Evolutionary conservation across 2,329 filamentous ascomycete genomes (phyloP).

Genomic region (Anisogramma anomala): DNA sequence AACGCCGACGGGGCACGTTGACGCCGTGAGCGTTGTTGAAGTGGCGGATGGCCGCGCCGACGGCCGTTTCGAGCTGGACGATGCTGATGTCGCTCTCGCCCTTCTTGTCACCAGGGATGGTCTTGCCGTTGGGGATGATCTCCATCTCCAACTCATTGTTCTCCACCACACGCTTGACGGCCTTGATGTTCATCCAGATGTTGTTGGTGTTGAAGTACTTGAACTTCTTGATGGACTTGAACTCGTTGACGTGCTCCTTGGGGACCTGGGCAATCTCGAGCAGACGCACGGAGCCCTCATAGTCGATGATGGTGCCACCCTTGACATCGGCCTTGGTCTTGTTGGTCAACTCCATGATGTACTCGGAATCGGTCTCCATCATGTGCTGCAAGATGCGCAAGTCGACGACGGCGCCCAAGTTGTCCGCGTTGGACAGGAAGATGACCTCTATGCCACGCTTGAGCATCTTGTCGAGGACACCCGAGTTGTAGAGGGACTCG

Average conservation of each 20-base stretch:
- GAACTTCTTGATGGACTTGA: constrained; percentile 99
- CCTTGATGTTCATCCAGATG: constrained; percentile 98
- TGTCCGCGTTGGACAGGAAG: constrained; percentile 98
- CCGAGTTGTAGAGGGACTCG: constrained; percentile 98
- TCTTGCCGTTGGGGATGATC: constrained; percentile 99
- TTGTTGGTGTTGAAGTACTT: constrained; percentile 99
- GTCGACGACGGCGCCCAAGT: constrained; percentile 94
- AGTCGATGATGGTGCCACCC: constrained; percentile 99
- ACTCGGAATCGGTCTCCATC: constrained; percentile 93
- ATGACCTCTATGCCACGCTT: constrained; percentile 93
- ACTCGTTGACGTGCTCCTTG: constrained; percentile 99
- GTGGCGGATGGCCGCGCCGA: constrained; percentile 96
- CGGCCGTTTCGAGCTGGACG: constrained; percentile 95
- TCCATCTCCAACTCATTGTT: constrained; percentile 98
- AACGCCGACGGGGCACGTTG: constrained; percentile 93
- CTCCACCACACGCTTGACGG: constrained; percentile 97
- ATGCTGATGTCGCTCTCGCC: constrained; percentile 97
- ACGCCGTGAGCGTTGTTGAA: constrained; percentile 98
- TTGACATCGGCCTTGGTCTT: constrained; percentile 99
- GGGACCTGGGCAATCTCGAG: constrained; percentile 98
- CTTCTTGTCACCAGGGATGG: constrained; percentile 98
- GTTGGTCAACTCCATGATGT: constrained; percentile 99
- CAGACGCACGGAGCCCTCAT: constrained; percentile 90
- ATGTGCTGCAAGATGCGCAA: constrained; percentile 98
- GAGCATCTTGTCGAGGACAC: constrained; percentile 91